Evolutionary conservation across 352 stramenopile genomes (phyloP).

Genomic region (Globisporangium middletonii): DNA sequence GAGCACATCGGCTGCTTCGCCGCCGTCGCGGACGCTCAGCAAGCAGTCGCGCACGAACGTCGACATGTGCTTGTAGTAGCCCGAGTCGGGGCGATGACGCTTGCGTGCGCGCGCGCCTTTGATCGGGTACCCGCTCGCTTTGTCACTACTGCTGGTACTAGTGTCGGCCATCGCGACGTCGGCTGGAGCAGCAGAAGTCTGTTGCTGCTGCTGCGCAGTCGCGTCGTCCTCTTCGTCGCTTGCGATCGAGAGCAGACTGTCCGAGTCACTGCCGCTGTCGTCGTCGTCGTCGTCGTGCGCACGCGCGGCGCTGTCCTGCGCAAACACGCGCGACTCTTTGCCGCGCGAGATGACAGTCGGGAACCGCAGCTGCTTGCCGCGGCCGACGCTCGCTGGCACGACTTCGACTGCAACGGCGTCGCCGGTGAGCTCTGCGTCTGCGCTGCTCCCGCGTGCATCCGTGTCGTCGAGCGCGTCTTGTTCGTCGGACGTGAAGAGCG

Average conservation of each 20-base stretch:
- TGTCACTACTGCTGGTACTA: slow-evolving; percentile 7
- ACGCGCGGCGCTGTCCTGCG: slow-evolving; percentile 23
- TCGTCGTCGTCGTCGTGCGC: slow-evolving; percentile 14
- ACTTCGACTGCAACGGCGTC: slow-evolving; percentile 46
- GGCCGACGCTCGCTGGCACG: slow-evolving; percentile 58
- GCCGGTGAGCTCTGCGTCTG: too few species aligned
- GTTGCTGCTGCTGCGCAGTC: background rate
- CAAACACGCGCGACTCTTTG: slow-evolving; percentile 54
- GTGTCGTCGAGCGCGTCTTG: slow-evolving; percentile 14
- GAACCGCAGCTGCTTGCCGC: slow-evolving; percentile 78
- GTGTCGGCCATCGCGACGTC: slow-evolving; percentile 4
- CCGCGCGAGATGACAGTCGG: slow-evolving; percentile 59
- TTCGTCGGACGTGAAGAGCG: slow-evolving; percentile 25
- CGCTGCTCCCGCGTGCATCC: slow-evolving; percentile 3
- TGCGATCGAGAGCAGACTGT: slow-evolving; percentile 67
- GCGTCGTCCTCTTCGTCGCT: slow-evolving; percentile 63
- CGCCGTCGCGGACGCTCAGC: slow-evolving; percentile 63
- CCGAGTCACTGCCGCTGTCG: slow-evolving; percentile 43
- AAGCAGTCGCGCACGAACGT: slow-evolving; percentile 80
- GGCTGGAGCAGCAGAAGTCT: background rate
- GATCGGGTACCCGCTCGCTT: slow-evolving; percentile 46
- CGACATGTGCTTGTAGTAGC: slow-evolving; percentile 83
- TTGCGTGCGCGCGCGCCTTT: slow-evolving; percentile 71
- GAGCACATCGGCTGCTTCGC: slow-evolving; percentile 35
- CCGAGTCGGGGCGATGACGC: slow-evolving; percentile 72